Evolutionary conservation across 1,139 yeast species (phyloP).

Genomic region (Blastobotrys illinoisensis): DNA sequence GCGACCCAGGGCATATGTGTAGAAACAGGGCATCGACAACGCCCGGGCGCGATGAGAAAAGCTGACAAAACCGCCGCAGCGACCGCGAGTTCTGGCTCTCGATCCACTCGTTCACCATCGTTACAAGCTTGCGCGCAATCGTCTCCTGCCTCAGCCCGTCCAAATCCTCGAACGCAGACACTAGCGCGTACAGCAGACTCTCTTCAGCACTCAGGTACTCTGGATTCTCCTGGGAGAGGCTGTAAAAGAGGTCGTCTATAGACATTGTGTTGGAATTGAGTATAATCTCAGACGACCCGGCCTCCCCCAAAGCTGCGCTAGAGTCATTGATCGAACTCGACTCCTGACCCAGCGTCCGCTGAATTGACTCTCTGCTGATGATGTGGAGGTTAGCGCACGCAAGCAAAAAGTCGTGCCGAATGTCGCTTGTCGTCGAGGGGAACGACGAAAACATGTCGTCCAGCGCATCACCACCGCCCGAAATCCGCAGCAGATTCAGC

Average conservation of each 20-base stretch:
- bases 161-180: conserved; percentile 23
- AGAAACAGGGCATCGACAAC: conserved; percentile 41
- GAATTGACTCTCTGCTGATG: conserved; percentile 40
- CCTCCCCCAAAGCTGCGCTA: conserved; percentile 3
- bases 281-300: conserved; percentile 8
- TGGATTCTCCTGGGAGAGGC: conserved; percentile 23
- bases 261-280: conserved; percentile 10
- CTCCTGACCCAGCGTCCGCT: conserved; percentile 43
- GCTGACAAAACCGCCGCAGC: conserved; percentile 46
- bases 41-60: conserved; percentile 39
- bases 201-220: conserved; percentile 25
- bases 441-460: conserved; percentile 44
- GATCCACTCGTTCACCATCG: conserved; percentile 20
- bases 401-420: conserved; percentile 53
- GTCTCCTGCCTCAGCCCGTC: conserved; percentile 26
- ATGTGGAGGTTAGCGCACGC: conserved; percentile 44
- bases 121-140: conserved; percentile 21
- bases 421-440: conserved; percentile 44
- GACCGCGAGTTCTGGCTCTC: conserved; percentile 25
- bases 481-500: conserved; percentile 23
- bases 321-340: conserved; percentile 12
- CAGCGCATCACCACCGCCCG: conserved; percentile 32
- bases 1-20: conserved; percentile 26
- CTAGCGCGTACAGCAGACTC: conserved; percentile 20
- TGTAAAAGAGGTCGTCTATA: conserved; percentile 19